phyloP scores from a whole-genome alignment of 805 yeast species.

The Kodamaea jinghongensis region DNA sequence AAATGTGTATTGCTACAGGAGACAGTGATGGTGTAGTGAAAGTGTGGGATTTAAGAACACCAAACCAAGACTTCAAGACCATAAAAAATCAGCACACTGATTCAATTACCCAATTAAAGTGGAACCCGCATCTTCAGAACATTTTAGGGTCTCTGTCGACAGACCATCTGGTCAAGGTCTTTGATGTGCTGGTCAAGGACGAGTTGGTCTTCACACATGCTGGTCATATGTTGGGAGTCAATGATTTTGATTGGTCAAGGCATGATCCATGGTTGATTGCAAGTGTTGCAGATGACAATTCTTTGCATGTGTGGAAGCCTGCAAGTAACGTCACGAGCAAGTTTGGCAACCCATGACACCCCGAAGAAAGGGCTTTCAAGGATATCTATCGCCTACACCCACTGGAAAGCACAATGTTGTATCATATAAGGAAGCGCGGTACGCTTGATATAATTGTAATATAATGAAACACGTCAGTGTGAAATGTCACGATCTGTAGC shows the following conservation, averaged over 20 bases:
- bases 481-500: too few relatives aligned
- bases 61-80: slow-evolving; percentile 1
- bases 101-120: slow-evolving; percentile 62
- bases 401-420: too few relatives aligned
- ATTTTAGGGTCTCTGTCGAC: slow-evolving; percentile 65
- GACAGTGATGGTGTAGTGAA: slow-evolving; percentile 54
- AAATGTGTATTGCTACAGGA: slow-evolving; percentile 64
- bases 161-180: slow-evolving; percentile 60
- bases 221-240: slow-evolving; percentile 86
- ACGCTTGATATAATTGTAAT: too few relatives aligned
- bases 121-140: slow-evolving; percentile 61
- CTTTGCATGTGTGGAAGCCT: slow-evolving; percentile 86
- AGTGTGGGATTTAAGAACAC: slow-evolving; percentile 64
- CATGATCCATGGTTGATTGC: slow-evolving; percentile 68
- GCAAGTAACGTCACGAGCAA: not conserved
- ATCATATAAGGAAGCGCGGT: too few relatives aligned
- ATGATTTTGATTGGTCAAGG: slow-evolving; percentile 80
- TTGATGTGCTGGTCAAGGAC: slow-evolving; percentile 44
- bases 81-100: slow-evolving; percentile 35
- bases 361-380: too few relatives aligned
- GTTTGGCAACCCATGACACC: too few relatives aligned
- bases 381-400: too few relatives aligned
- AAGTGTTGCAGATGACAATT: slow-evolving; percentile 80
- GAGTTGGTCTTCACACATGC: slow-evolving; percentile 63
- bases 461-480: too few relatives aligned